Evolutionary conservation across 129 eudicot genomes (phyloP), one percentile per base, ranked within the genome.

Genomic region (Kitagawia praeruptora): DNA sequence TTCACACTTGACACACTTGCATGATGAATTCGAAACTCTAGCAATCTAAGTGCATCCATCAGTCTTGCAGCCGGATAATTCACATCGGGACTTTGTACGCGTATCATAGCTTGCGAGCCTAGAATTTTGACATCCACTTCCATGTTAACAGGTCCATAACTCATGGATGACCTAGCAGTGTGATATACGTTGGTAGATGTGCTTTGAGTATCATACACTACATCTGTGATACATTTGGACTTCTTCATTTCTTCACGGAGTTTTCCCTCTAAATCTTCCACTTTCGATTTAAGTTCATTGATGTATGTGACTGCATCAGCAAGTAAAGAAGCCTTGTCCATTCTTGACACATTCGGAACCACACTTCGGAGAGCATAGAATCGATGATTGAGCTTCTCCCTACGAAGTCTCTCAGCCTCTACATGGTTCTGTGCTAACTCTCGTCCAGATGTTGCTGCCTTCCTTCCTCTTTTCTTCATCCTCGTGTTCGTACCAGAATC

Each of bases 311-410:
- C 89, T 2, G 94, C 87, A 76, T 90, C 94, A 0, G 88, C 81
- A 13, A 90, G 75, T 10, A 90, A 31, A 41, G 94, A 90, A 2
- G 94, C 94, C 53, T 82, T 90, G 82, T 90, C 91, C 94, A 90
- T 90, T 66, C 80, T 85, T 4, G 94, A 79, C n/a, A 90, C 94
- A 56, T 82, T 80, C 1, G 94, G 91, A 42, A 90, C 94, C 21
- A 84, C 91, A 4, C 89, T 82, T 16, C 94, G 70, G 6, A 90
- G 88, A 4, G 89, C 94, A 39, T 86, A 90, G 72, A 90, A 90
- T 16, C 84, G 82, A 8, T 76, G 78, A 77, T 90, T 90, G 13
- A 90, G 49, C 82, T 90, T 90, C 70, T 90, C 94, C 72, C 94
- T 82, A 28, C 94, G 54, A 16, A 85, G 89, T 21, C 89, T 79